Base-by-base conservation (phyloP, 1,284 basidiomycete genomes). In the Sporisorium reilianum region DNA sequence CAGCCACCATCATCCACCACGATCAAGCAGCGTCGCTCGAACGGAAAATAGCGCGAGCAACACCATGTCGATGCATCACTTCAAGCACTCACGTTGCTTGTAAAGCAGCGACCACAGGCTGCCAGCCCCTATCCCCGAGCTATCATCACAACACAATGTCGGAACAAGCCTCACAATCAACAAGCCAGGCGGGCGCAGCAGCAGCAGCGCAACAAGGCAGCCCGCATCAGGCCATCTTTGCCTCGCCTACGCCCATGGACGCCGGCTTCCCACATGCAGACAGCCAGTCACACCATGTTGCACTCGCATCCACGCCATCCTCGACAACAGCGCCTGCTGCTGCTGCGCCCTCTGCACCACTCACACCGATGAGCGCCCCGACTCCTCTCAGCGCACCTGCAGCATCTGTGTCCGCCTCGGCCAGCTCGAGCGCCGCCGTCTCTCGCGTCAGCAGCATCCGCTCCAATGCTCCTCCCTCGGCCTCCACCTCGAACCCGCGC, bases 361-460 rank as follows among this genome's bases (percentile, higher is more conserved):
- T 32, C 11, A 64, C 71, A 5, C 64, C 71, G 2, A 65, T 64
- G 61, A 74, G 71, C 46, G 62, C 58, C 0, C 71, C 71, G 5
- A 65, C 65, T 20, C 71, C 71, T n/a, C 59, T 72, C 20, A 56
- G 52, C 18, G 50, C 64, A 20, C 52, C 60, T 1, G 38, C 54
- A 7, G 34, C 49, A 22, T 28, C 58, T 1, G 25, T 38, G 1
- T 28, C 60, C 25, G 30, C 54, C 16, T 71, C 68, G 16, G 55
- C 63, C 30, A 36, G 65, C 5, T 68, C 71, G 14, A 68, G 62
- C 45, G 65, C 71, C 14, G 55, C 71, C n/a, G 65, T 60, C 30
- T 74, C 71, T 8, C 65, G 71, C 23, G 61, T 46, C 25, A 67
- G 65, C 65, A 74, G 71, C 46, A 62, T 69, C 1, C 61, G 62